Evolutionary conservation across 2,329 filamentous ascomycete genomes (phyloP), one percentile per base, ranked within the genome.

Genomic region (Neonectria magnoliae): DNA sequence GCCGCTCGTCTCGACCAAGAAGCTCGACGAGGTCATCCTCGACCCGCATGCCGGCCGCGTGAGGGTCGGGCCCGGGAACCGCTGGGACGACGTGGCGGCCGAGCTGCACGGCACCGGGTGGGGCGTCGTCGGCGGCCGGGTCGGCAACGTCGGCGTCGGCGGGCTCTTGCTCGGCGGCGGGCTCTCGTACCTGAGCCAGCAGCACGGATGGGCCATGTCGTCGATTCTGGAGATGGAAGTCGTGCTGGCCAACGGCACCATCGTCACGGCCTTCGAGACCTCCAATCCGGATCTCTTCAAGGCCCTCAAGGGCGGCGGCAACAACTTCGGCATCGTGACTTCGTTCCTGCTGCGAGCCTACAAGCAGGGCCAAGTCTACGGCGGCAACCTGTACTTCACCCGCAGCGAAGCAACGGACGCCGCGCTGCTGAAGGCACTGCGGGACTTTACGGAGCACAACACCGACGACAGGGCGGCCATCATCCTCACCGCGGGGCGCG

Each of bases 391-490:
- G 22, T 67, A 79, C 61, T 83, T 81, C 72, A 65, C 71, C 18
- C 75, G 76, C 42, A 76, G 66, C 41, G 57, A 72, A 11, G 67
- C 77, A 33, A 75, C 74, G 7, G 76, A 75, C 20, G 62, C 67
- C 5, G 69, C 75, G 14, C 70, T 89, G 1, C 77, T 87, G 13
- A 75, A 76, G 2, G 85, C 84, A 1, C 76, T 85, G 4, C 81
- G 83, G 22, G 83, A 88, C 73, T 89, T 88, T 68, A 87, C 86
- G 6, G 81, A 84, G 68, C 80, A 89, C 74, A 87, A 88, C 71
- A 77, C 81, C 1, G 88, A 90, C 68, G 80, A 84, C 64, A 89
- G 88, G 73, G 88, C 87, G 1, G 87, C 82, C 13, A 83, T 90
- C 50, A 90, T 90, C 66, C 75, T 86, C 51, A 90, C 87, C 0